These are phyloP conservation scores for Salvia sclarea DNA, from an alignment of 305 asterid species.

Conservation along the genomic window DNA sequence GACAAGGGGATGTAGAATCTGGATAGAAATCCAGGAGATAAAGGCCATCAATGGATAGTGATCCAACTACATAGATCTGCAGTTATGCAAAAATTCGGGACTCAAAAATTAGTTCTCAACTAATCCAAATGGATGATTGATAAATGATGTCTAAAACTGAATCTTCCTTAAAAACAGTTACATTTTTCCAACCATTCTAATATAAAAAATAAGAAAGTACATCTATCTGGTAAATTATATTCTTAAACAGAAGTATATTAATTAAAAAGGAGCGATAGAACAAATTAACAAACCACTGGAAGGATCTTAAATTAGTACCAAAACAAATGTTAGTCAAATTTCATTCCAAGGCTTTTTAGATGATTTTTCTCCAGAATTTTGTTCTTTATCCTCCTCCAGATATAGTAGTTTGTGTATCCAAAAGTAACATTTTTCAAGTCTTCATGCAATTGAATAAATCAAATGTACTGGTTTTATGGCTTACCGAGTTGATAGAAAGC, in stretches of 20 bases:
- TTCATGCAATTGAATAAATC: constrained; percentile 10
- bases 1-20: constrained; percentile 71
- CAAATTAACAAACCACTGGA: not conserved
- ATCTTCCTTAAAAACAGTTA: not conserved
- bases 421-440: constrained; percentile 21
- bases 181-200: constrained; percentile 2
- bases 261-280: not conserved
- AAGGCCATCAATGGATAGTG: constrained; percentile 69
- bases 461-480: constrained; percentile 31
- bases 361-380: not conserved
- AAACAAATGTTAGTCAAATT: not conserved
- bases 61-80: constrained; percentile 85
- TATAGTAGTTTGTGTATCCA: not conserved
- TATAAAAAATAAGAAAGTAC: not conserved
- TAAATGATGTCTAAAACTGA: constrained; percentile 15
- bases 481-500: constrained; percentile 81
- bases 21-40: constrained; percentile 91
- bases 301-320: not conserved
- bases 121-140: constrained; percentile 9
- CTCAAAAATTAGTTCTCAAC: not conserved
- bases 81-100: constrained; percentile 18
- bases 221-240: not conserved
- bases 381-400: not conserved
- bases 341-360: constrained; percentile 14
- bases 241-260: constrained; percentile 4